A percentile compares a stretch with the other conserved stretches of the same genome.
These are phyloP conservation scores for Suillus paluster DNA, from an alignment of 768 basidiomycete genomes.

Conservation along the genomic window DNA sequence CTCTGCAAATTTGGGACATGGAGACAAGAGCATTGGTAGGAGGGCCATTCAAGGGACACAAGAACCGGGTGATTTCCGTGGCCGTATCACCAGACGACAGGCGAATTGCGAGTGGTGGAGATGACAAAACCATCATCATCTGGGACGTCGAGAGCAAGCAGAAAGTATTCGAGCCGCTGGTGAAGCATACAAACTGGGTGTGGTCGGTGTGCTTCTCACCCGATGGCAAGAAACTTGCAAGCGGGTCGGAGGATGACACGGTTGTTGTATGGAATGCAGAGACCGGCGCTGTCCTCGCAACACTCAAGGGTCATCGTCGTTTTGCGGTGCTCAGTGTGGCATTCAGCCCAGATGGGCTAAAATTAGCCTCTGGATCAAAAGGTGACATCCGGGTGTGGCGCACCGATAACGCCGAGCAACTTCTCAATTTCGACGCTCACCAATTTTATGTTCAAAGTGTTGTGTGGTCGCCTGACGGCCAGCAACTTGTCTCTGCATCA, in stretches of 20 bases:
- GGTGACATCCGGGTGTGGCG: slow-evolving; percentile 28
- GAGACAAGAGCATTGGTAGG: neutral
- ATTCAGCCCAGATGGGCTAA: slow-evolving; percentile 25
- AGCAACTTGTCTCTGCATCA: slow-evolving; percentile 30
- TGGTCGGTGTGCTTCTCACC: slow-evolving; percentile 17
- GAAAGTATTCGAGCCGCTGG: slow-evolving; percentile 7
- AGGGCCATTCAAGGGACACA: slow-evolving; percentile 9
- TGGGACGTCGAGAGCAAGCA: slow-evolving; percentile 31
- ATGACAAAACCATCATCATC: slow-evolving; percentile 35
- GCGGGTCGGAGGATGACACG: slow-evolving; percentile 14
- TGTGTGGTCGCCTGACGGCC: slow-evolving; percentile 34
- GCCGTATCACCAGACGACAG: slow-evolving; percentile 5
- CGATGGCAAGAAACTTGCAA: slow-evolving; percentile 14
- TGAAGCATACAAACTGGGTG: slow-evolving; percentile 9
- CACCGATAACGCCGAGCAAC: slow-evolving; percentile 12
- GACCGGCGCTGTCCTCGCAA: neutral
- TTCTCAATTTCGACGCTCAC: slow-evolving; percentile 27
- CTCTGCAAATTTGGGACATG: slow-evolving; percentile 18
- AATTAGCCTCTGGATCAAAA: slow-evolving; percentile 19
- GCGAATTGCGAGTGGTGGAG: slow-evolving; percentile 30
- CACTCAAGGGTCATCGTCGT: slow-evolving; percentile 16
- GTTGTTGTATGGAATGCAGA: slow-evolving; percentile 5
- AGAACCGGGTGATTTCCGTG: neutral
- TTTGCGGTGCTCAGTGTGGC: slow-evolving; percentile 23
- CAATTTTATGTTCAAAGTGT: slow-evolving; percentile 34